Base-by-base conservation (phyloP, 2,329 filamentous ascomycete species). In the Saccharata proteae region DNA sequence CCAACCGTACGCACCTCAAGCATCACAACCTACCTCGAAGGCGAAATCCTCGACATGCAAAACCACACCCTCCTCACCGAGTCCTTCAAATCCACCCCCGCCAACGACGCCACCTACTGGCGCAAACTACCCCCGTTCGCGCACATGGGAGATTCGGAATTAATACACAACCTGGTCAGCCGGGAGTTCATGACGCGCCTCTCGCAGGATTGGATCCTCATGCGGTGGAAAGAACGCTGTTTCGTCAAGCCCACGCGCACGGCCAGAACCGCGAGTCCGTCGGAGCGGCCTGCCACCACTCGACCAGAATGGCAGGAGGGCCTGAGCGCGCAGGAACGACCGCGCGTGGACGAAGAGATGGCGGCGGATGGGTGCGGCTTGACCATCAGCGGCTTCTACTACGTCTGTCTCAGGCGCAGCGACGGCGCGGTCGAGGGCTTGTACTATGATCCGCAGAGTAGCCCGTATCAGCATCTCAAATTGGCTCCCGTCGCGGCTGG, bases 1-100 rank as follows among this genome's bases (percentile, higher is more conserved):
- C 41, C 43, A 3, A 44, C 41, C 37, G 48, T 47, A 4, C 51
- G 45, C 44, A 59, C 49, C 37, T 59, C 48, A 40, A 59, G 49
- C 6, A 79, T 79, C 35, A 70, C 71, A 11, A 78, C 74, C 3
- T 79, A 73, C 45, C 62, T 79, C 26, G 74, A 78, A 57, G 75
- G 75, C 33, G 75, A 80, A 46, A 77, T 80, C 37, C 69, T 80
- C 38, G 75, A 80, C 47, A 72, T 67, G 42, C 48, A 48, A 25
- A 58, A 50, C 4, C 55, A 66, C 46, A 62, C 56, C 28, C 58
- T 80, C 41, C 55, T 68, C 30, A 71, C 66, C 8, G 58, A 64
- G 41, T 48, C 48, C 21, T 67, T 67, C 47, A 56, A 59, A 31
- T 55, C 57, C 22, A 58, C 45, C n/a, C 48, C 59, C 21, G 41